Conservation (phyloP, 495 filamentous ascomycete genomes). For the Podospora didyma region DNA sequence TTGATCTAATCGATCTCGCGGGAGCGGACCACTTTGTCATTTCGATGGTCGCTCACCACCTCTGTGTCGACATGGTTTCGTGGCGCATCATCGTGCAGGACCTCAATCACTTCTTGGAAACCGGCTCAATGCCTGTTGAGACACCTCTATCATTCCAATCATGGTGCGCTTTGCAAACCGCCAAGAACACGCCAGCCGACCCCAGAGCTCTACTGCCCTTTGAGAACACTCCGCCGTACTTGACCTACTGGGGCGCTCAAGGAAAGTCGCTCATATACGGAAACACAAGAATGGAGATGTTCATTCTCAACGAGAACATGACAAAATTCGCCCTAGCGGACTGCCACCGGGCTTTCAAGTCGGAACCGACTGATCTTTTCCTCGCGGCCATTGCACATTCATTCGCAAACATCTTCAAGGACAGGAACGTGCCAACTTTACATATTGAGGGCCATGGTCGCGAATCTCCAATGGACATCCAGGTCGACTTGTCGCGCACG, state of each 20-base stretch:
- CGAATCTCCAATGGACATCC: constrained; percentile 12
- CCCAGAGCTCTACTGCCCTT: constrained; percentile 31
- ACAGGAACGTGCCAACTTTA: constrained; percentile 39
- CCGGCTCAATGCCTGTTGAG: constrained; percentile 14
- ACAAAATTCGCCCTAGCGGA: constrained; percentile 39
- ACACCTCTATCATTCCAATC: constrained; percentile 16
- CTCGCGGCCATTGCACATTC: constrained; percentile 49
- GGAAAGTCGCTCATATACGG: constrained; percentile 46
- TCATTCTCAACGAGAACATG: constrained; percentile 38
- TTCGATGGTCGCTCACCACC: constrained; percentile 55
- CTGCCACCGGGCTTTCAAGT: constrained; percentile 43
- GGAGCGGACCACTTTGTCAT: constrained; percentile 29
- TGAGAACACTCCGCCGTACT: constrained; percentile 25
- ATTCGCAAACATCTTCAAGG: constrained; percentile 34
- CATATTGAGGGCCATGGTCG: constrained; percentile 32
- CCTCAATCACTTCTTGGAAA: constrained; percentile 48
- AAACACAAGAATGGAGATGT: constrained; percentile 28
- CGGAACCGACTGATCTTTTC: constrained; percentile 52
- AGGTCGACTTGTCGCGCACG: constrained; percentile 21
- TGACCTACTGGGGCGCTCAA: constrained; percentile 50
- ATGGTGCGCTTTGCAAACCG: constrained; percentile 7
- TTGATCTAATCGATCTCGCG: constrained; percentile 7
- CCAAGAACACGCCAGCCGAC: constrained; percentile 20
- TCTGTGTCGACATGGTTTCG: constrained; percentile 59
- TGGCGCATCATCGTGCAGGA: constrained; percentile 60